Evolutionary conservation across 2,329 filamentous ascomycete species (phyloP), one percentile per base, ranked within the genome.

Genomic region (Drechslera avenae): DNA sequence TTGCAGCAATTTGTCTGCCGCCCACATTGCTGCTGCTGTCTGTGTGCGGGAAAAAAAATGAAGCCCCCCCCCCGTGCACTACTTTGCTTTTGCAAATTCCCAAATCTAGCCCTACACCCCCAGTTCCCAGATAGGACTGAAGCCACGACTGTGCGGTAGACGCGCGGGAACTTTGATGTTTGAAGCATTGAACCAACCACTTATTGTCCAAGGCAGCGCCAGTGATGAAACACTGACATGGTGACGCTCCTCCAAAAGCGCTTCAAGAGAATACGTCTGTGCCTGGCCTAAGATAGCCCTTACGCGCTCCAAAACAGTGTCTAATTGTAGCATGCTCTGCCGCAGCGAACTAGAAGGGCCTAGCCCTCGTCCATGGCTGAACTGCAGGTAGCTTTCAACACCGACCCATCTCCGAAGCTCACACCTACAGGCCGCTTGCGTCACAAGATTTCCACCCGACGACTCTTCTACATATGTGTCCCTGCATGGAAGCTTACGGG

Each of bases 141-240:
- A 34, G 17, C 16, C 41, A 44, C 48, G 35, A 36, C 33, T 41
- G 26, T 28, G 26, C 10, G 26, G 26, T 36, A 51, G 49, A 55
- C 53, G 56, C 57, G 54, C 54, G 62, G 52, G 39, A 45, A 44
- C 26, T 28, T 26, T 28, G 34, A 43, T 42, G 42, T 45, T 35
- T 42, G 44, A 44, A 47, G 46, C 39, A 48, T 23, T 30, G 36
- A 45, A 37, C 36, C 41, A 19, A 50, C 56, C 54, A 58, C 40
- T 59, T 35, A 45, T 41, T 37, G 19, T 34, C 35, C 31, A 32
- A 46, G 36, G 46, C 42, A 37, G 51, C n/a, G 39, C 44, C 50
- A 52, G 51, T 46, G 26, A 33, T 66, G 63, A 64, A 66, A 66
- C 63, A 64, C 39, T 44, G 52, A 52, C 53, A 49, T 46, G 30